These are phyloP conservation scores for Hyaloscypha finlandica DNA, from an alignment of 495 filamentous ascomycete genomes.

Conservation along the genomic window DNA sequence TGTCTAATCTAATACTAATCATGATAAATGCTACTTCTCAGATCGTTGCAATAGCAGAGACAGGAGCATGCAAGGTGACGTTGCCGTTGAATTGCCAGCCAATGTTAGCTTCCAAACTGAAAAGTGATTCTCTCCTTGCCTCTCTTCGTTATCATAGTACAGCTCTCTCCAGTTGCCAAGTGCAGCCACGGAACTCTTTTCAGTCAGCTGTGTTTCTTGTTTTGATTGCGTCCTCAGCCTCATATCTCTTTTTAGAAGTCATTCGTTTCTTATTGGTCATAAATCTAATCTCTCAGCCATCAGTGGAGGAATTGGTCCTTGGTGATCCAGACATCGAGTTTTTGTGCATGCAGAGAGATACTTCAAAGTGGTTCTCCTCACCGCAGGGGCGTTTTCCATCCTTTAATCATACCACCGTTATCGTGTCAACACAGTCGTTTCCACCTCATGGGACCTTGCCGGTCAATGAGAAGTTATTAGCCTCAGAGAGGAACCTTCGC, in stretches of 20 bases:
- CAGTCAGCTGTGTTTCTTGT: background rate
- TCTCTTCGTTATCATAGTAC: background rate
- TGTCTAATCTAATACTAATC: background rate
- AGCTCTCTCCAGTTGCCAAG: too few species aligned
- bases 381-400: too few species aligned
- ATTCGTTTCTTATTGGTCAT: background rate
- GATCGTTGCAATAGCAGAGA: background rate
- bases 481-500: background rate
- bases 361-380: background rate
- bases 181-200: background rate
- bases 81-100: background rate
- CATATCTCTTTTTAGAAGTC: background rate
- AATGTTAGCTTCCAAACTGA: background rate
- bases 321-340: background rate
- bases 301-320: background rate
- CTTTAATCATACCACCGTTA: background rate
- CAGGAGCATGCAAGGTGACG: background rate
- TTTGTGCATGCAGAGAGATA: too few species aligned
- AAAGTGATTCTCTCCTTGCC: background rate
- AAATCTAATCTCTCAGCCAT: background rate
- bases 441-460: background rate
- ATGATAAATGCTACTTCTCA: background rate
- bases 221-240: conserved; percentile 10
- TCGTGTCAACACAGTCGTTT: background rate
- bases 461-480: background rate